phyloP scores from a whole-genome alignment of 2,329 filamentous ascomycete genomes.

The Furcasterigmium sp. region DNA sequence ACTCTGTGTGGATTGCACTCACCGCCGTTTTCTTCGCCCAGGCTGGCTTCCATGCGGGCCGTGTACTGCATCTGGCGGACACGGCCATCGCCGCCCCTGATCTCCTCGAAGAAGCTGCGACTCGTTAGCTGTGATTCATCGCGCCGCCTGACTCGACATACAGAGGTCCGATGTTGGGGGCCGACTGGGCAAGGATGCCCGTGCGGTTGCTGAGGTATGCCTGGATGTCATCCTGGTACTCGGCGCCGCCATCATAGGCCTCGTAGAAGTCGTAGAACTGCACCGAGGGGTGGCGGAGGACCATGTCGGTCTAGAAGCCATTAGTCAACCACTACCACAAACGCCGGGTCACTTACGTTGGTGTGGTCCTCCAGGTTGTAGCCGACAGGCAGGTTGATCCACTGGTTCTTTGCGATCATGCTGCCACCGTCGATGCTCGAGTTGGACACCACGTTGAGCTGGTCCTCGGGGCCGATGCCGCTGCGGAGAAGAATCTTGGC shows the following conservation, averaged over 20 bases:
- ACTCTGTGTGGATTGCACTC: conserved; percentile 9
- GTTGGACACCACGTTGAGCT: conserved; percentile 46
- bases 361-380: conserved; percentile 54
- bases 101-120: conserved; percentile 46
- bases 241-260: conserved; percentile 42
- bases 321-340: neutral
- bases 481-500: conserved; percentile 64
- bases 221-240: conserved; percentile 34
- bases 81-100: conserved; percentile 52
- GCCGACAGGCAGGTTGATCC: conserved; percentile 55
- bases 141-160: too few relatives aligned
- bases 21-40: conserved; percentile 27
- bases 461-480: conserved; percentile 59
- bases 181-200: conserved; percentile 59
- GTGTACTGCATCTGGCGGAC: conserved; percentile 63
- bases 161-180: conserved; percentile 60
- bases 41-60: conserved; percentile 54
- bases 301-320: conserved; percentile 36
- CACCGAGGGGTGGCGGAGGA: conserved; percentile 36
- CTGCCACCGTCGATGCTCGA: conserved; percentile 41
- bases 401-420: conserved; percentile 44
- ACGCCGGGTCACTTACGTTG: conserved; percentile 25
- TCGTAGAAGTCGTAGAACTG: conserved; percentile 61
- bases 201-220: conserved; percentile 42
- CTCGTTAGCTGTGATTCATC: conserved; percentile 15